Percentiles rank a stretch among this genome's conserved stretches.
Evolutionary conservation across 768 basidiomycete genomes (phyloP).

Genomic region (Boletus barrowsii): DNA sequence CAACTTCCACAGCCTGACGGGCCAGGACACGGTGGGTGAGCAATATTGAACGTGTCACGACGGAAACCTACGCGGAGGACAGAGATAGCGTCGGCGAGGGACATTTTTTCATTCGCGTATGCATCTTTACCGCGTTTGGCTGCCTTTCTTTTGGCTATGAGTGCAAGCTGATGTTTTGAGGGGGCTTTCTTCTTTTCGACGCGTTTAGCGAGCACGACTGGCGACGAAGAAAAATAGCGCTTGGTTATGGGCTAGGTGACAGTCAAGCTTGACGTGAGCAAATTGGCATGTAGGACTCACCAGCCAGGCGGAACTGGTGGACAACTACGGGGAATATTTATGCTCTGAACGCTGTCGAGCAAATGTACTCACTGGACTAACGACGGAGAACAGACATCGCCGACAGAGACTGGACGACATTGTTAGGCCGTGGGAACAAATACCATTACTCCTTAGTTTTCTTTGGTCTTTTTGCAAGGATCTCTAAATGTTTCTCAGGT

Average conservation of each 20-base stretch:
- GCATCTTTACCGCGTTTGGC: slow-evolving; percentile 51
- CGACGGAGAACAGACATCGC: slow-evolving; percentile 20
- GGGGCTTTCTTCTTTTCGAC: slow-evolving; percentile 56
- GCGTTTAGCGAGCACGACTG: slow-evolving; percentile 41
- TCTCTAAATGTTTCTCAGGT: slow-evolving; percentile 31
- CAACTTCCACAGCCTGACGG: slow-evolving; percentile 76
- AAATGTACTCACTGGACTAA: slow-evolving; percentile 15
- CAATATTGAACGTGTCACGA: background rate
- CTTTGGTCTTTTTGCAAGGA: background rate
- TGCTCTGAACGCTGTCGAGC: background rate
- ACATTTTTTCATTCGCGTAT: slow-evolving; percentile 64
- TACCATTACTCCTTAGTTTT: background rate
- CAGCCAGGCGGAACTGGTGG: slow-evolving; percentile 25
- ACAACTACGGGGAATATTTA: slow-evolving; percentile 33
- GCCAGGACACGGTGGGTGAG: slow-evolving; percentile 2
- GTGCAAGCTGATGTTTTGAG: slow-evolving; percentile 69
- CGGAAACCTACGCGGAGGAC: slow-evolving; percentile 60
- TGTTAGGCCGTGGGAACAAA: slow-evolving; percentile 24
- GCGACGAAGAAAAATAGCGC: slow-evolving; percentile 50
- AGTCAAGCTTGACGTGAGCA: background rate
- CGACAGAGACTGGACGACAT: slow-evolving; percentile 27
- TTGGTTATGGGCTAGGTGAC: background rate
- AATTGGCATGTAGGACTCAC: slow-evolving; percentile 1
- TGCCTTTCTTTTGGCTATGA: slow-evolving; percentile 59
- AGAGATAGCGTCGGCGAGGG: slow-evolving; percentile 60